Base-by-base conservation (phyloP, 192 early-diverging fungal species). In the Chytriomyces hyalinus region DNA sequence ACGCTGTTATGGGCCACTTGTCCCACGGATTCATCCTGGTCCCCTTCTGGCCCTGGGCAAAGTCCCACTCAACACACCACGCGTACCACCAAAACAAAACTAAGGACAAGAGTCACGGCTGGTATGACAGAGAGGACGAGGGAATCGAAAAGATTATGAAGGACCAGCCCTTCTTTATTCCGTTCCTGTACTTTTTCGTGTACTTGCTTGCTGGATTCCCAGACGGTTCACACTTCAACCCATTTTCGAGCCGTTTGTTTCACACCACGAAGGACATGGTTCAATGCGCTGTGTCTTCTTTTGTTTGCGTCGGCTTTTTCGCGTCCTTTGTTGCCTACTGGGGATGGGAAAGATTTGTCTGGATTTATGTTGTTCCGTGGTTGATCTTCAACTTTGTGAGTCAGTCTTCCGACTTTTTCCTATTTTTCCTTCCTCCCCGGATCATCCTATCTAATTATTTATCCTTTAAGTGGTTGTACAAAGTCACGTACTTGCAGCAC, bases 401-500 rank as follows among this genome's bases (percentile, higher is more conserved):
- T 80, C 9, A 11, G 3, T 36, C 13, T 47, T 63, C 8, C 50
- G 22, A 57, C 47, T 26, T 4, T 67, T 22, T 10, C 20, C 24
- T 59, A 8, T 67, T 24, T 6, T 46, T 26, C n/a, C 36, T 8
- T 26, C 60, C 6, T 22, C 11, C 1, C 7, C 9, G 47, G n/a
- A 11, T 59, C 15, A 79, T 5, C 6, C 62, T 49, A 6, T 81
- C 45, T 36, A 36, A 36, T 36, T 4, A 36, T 36, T 36, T 61
- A 15, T 53, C 64, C 45, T 49, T 43, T 47, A 68, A 81, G 80
- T 84, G 84, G 84, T 59, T 84, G 17, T 84, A 84, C 77, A 76
- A 65, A 10, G 84, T 84, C 45, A 85, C 84, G 0, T 85, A 73
- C 78, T 75, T 85, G 59, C 84, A 85, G 69, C 84, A 85, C 66